A percentile compares a stretch with the other conserved stretches of the same genome.
These are phyloP conservation scores for Vigna trinervia DNA, from an alignment of 306 rosid species.

Conservation along the genomic window DNA sequence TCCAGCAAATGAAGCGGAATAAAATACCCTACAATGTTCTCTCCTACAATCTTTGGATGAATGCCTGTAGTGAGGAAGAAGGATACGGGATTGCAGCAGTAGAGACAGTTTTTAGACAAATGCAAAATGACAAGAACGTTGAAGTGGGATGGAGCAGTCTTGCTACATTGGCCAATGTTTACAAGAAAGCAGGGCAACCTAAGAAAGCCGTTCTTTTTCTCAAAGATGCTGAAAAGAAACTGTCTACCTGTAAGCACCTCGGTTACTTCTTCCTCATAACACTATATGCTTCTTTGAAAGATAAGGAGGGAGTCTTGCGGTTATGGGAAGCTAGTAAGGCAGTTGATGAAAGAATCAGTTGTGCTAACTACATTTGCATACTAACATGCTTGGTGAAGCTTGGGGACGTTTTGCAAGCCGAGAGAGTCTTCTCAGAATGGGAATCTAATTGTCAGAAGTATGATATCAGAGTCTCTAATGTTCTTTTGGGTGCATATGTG, in stretches of 20 bases:
- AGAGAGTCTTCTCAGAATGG: conserved; percentile 75
- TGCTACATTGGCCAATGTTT: conserved; percentile 69
- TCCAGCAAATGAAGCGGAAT: conserved; percentile 73
- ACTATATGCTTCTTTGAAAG: conserved; percentile 65
- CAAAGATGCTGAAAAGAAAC: conserved; percentile 68
- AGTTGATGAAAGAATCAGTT: conserved; percentile 65
- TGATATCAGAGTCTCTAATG: conserved; percentile 82
- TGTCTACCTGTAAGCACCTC: conserved; percentile 60
- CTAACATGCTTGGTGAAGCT: conserved; percentile 74
- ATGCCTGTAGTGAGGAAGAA: conserved; percentile 59
- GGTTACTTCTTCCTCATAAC: conserved; percentile 86
- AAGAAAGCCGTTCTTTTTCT: conserved; percentile 66
- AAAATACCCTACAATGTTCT: conserved; percentile 65
- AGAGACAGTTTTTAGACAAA: conserved; percentile 64
- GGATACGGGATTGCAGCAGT: conserved; percentile 55
- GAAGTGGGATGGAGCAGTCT: conserved; percentile 94
- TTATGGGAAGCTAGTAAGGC: conserved; percentile 75
- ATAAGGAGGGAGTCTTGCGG: conserved; percentile 69
- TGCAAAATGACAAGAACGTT: conserved; percentile 66
- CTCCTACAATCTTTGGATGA: conserved; percentile 91
- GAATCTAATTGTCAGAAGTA: conserved; percentile 64
- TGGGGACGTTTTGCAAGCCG: conserved; percentile 65
- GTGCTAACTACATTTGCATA: conserved; percentile 79
- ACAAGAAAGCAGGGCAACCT: conserved; percentile 60
- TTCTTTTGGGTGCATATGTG: conserved; percentile 88